A percentile compares a stretch with the other conserved stretches of the same genome.
phyloP scores from a whole-genome alignment of 2,329 filamentous ascomycete genomes.

The Atkinsonella hypoxylon region DNA sequence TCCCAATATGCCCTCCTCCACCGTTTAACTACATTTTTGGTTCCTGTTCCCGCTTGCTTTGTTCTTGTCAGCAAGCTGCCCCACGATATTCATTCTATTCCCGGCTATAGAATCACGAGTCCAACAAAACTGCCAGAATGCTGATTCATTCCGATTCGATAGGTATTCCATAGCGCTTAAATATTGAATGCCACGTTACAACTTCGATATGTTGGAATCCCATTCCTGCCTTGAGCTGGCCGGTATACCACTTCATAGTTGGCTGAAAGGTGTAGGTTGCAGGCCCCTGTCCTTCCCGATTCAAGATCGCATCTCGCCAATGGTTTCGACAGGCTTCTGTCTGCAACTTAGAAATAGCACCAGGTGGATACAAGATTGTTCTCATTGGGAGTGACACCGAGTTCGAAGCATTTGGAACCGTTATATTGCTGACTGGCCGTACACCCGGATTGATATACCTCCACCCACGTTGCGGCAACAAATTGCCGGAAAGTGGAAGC shows the following conservation, averaged over 20 bases:
- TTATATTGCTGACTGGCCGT: background rate
- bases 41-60: no score
- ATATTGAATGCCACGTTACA: slow-evolving; percentile 29
- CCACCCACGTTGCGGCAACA: slow-evolving; percentile 26
- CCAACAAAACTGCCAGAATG: background rate
- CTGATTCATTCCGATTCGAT: slow-evolving; percentile 8
- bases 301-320: slow-evolving; percentile 16
- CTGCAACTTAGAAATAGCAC: slow-evolving; percentile 12
- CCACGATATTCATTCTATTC: background rate
- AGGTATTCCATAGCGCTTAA: slow-evolving; percentile 18
- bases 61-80: no score
- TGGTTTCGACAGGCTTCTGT: slow-evolving; percentile 23
- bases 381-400: slow-evolving; percentile 10
- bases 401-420: background rate
- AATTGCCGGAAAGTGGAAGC: slow-evolving; percentile 22
- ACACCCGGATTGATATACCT: slow-evolving; percentile 15
- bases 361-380: slow-evolving; percentile 37
- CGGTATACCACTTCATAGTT: slow-evolving; percentile 40
- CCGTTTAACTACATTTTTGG: no score
- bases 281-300: background rate
- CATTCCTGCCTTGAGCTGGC: slow-evolving; percentile 33
- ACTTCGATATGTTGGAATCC: slow-evolving; percentile 38
- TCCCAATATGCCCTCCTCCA: no score
- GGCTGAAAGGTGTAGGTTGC: slow-evolving; percentile 29
- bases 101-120: background rate